Evolutionary conservation across 345 rosid genomes (phyloP).

Genomic region (Luvunga scandens): DNA sequence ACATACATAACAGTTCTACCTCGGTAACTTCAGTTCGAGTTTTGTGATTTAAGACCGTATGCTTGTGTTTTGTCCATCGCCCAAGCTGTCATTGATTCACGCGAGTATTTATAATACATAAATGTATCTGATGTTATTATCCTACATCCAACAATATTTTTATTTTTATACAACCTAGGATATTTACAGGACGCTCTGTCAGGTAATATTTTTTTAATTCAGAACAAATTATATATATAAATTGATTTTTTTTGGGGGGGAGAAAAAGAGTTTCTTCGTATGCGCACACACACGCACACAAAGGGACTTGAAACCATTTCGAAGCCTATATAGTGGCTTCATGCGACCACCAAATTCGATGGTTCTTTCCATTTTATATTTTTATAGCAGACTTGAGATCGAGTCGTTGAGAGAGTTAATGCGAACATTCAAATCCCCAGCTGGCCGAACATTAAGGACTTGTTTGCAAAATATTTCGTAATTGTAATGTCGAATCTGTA

Average conservation of each 20-base stretch:
- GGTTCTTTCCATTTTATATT: background rate
- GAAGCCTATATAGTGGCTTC: background rate
- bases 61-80: background rate
- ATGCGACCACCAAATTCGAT: background rate
- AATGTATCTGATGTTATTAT: too few species aligned
- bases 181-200: too few species aligned
- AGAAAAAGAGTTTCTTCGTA: too few species aligned
- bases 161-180: too few species aligned
- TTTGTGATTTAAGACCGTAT: background rate
- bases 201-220: too few species aligned
- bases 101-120: background rate
- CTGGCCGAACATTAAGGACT: background rate
- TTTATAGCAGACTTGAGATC: background rate
- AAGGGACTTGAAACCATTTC: too few species aligned
- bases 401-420: background rate
- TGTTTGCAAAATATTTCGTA: background rate
- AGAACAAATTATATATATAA: too few species aligned
- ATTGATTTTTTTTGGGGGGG: too few species aligned
- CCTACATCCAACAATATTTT: too few species aligned
- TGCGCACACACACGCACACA: too few species aligned
- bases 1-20: background rate
- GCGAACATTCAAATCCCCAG: background rate
- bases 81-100: background rate
- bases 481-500: too few species aligned
- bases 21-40: background rate